phyloP scores from a whole-genome alignment of 257 asterid genomes.

The Capsicum pubescens region DNA sequence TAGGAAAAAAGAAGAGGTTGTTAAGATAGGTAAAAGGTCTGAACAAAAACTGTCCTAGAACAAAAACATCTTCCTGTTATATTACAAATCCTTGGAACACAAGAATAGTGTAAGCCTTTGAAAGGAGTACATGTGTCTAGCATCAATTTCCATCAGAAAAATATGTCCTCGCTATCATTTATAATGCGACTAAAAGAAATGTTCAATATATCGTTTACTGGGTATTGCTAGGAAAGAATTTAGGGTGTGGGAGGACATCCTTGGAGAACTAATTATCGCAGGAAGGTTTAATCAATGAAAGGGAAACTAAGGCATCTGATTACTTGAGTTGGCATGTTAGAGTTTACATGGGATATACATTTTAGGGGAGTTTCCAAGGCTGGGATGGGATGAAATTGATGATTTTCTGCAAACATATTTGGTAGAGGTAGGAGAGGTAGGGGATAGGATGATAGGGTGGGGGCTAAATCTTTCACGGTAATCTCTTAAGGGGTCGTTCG shows the following conservation, averaged over 20 bases:
- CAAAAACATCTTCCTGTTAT: neutral
- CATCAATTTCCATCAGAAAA: neutral
- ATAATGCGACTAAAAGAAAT: neutral
- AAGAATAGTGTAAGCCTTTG: neutral
- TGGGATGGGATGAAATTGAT: neutral
- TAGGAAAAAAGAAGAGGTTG: neutral
- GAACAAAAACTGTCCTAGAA: neutral
- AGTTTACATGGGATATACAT: neutral
- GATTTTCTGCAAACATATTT: neutral
- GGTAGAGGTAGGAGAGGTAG: neutral
- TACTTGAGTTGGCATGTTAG: neutral
- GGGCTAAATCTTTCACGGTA: neutral
- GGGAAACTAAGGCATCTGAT: constrained; percentile 6
- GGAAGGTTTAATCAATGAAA: neutral
- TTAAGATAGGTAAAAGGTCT: constrained; percentile 1
- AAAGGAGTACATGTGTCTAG: constrained; percentile 9
- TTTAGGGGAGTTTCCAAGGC: neutral
- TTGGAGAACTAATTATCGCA: neutral
- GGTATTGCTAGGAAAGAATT: neutral
- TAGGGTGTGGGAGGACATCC: constrained; percentile 8
- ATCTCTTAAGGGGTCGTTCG: no score
- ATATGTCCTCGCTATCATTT: neutral
- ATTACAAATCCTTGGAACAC: neutral
- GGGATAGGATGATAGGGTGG: neutral
- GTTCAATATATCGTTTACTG: neutral